phyloP scores from a whole-genome alignment of 2,329 filamentous ascomycete species.

The Penicillium nordicum region DNA sequence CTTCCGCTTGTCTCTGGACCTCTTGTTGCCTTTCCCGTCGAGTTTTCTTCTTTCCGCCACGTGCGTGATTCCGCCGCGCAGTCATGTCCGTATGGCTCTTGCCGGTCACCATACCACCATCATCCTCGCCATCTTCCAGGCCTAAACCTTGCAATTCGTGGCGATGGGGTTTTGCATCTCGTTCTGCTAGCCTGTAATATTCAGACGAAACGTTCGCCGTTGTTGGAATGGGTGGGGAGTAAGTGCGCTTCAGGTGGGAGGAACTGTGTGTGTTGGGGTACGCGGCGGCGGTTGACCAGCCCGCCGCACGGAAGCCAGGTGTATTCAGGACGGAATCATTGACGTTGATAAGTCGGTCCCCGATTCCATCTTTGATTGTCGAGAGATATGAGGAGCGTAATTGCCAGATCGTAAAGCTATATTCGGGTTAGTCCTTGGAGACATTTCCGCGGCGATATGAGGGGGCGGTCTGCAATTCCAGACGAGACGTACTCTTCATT shows the following conservation, averaged over 20 bases:
- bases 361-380: constrained; percentile 63
- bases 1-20: constrained; percentile 52
- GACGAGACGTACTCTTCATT: constrained; percentile 48
- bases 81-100: constrained; percentile 55
- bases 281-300: constrained; percentile 50
- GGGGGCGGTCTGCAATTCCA: not conserved
- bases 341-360: constrained; percentile 63
- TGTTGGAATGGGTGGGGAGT: constrained; percentile 65
- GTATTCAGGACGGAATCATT: constrained; percentile 62
- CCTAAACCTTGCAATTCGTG: constrained; percentile 29
- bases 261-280: constrained; percentile 41
- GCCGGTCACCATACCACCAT: constrained; percentile 62
- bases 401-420: constrained; percentile 63
- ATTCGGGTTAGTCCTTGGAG: constrained; percentile 12
- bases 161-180: constrained; percentile 30
- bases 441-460: not conserved
- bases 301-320: constrained; percentile 62
- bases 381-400: constrained; percentile 63
- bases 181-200: constrained; percentile 55
- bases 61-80: constrained; percentile 42
- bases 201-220: constrained; percentile 55
- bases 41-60: constrained; percentile 31
- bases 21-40: constrained; percentile 44
- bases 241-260: constrained; percentile 59
- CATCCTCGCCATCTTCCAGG: constrained; percentile 55